phyloP scores from a whole-genome alignment of 176 grass and related monocot genomes.

The Ensete glaucum region DNA sequence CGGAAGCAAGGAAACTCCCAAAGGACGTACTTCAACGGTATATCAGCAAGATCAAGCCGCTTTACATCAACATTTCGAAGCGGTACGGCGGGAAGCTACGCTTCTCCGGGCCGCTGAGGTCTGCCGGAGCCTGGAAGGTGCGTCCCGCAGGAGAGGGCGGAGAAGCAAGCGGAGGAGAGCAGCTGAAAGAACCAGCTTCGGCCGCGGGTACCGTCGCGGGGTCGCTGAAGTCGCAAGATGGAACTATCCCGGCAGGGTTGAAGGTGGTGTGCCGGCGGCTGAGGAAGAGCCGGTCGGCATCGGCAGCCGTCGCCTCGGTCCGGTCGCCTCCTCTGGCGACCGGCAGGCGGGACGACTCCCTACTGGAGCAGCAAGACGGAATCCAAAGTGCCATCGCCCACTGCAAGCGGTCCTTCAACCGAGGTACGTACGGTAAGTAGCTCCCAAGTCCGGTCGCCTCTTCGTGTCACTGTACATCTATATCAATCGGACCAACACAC shows the following conservation, averaged over 20 bases:
- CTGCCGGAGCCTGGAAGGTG: not conserved
- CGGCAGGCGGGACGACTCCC: conserved; percentile 12
- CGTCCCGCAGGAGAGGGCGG: not conserved
- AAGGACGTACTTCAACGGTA: conserved; percentile 12
- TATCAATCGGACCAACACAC: no score
- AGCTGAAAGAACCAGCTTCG: not conserved
- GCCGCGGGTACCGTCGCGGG: not conserved
- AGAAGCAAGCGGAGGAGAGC: not conserved
- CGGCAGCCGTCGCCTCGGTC: conserved; percentile 45
- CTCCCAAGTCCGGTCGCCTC: not conserved
- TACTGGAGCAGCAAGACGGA: conserved; percentile 20
- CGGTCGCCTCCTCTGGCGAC: conserved; percentile 15
- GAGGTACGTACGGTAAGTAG: not conserved
- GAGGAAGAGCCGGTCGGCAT: conserved; percentile 87
- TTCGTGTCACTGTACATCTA: not conserved
- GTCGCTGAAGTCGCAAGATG: conserved; percentile 29
- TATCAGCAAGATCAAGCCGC: conserved; percentile 10
- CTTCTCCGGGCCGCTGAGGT: conserved; percentile 11
- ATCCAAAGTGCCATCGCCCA: conserved; percentile 26
- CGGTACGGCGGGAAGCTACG: conserved; percentile 7
- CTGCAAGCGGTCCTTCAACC: conserved; percentile 24
- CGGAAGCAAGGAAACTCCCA: not conserved
- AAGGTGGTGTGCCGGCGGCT: conserved; percentile 76
- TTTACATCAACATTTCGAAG: conserved; percentile 7
- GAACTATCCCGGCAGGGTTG: conserved; percentile 56